Base-by-base conservation (phyloP, 495 filamentous ascomycete genomes). In the Pyronema omphalodes region DNA sequence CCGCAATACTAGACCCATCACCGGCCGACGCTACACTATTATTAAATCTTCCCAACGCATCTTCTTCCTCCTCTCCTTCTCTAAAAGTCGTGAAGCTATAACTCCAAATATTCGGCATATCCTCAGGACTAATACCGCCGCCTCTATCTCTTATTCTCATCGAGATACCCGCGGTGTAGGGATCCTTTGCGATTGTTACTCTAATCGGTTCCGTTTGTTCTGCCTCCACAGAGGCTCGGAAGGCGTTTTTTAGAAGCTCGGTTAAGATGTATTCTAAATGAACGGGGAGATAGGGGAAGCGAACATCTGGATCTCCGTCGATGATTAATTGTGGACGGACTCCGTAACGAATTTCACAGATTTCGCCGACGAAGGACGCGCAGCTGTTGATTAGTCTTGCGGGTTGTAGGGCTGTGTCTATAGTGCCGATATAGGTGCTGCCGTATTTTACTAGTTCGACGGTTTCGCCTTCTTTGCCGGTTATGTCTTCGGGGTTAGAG, bases 201-300 rank as follows among this genome's bases (percentile, higher is more conserved):
- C 91, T 83, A 15, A 98, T 76, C 0, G 88, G 84, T 52, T 84
- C 54, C 72, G 76, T 66, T 81, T 85, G 60, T 76, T 80, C 18
- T 23, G 75, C 80, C 65, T 98, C 91, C 17, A 96, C 78, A 0
- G 84, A 88, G 1, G 91, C 91, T 23, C 91, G 76, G 71, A 98
- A 98, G 3, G 88, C 84, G 66, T 98, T 98, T 67, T 98, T 98
- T 46, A 98, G 71, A 6, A 98, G 76, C 68, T 98, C 91, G 0
- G 89, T 95, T 54, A 94, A 74, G 57, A 98, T 94, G 67, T 98
- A 98, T 66, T 95, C 91, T 12, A 96, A 73, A 66, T 98, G 91
- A 54, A 93, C 88, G 6, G 91, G 89, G 5, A 98, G 80, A 58
- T 93, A 88, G 11, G 91, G 87, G 60, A 96, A 89, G 0, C 76